Percentiles rank a stretch among this genome's conserved stretches.
Evolutionary conservation across 805 yeast genomes (phyloP).

Genomic region (Ogataea methylovora): DNA sequence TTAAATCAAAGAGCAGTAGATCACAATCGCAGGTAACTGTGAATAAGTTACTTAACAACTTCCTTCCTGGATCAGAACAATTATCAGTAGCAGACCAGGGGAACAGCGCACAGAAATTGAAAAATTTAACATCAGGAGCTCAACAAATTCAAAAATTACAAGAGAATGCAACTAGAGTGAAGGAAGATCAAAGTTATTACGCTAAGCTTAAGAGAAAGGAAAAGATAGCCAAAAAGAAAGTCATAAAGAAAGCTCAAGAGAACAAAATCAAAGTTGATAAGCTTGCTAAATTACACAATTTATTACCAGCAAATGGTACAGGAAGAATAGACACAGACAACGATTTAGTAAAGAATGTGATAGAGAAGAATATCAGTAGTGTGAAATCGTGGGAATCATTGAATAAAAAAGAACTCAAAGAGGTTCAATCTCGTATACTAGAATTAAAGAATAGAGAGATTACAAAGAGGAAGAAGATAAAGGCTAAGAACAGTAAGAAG

Average conservation of each 20-base stretch:
- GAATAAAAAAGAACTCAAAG: conserved; percentile 31
- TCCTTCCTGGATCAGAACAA: conserved; percentile 14
- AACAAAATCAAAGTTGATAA: conserved; percentile 12
- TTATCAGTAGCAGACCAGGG: conserved; percentile 2
- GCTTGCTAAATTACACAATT: conserved; percentile 12
- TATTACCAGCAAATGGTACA: conserved; percentile 7
- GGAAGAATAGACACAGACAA: conserved; percentile 27
- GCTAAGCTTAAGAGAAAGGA: conserved; percentile 13
- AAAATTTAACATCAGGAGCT: conserved; percentile 12
- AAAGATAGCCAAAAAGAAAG: conserved; percentile 9
- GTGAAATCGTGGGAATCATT: conserved; percentile 33
- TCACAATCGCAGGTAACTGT: conserved; percentile 14
- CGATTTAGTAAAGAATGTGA: conserved; percentile 29
- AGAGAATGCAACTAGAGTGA: conserved; percentile 9
- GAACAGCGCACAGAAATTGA: conserved; percentile 2
- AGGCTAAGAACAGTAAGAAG: conserved; percentile 22
- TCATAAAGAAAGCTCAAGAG: conserved; percentile 7
- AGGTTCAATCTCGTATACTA: conserved; percentile 35
- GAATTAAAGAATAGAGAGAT: conserved; percentile 36
- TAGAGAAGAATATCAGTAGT: conserved; percentile 28
- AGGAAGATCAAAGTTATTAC: conserved; percentile 7
- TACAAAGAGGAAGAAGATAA: conserved; percentile 26
- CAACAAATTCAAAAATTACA: conserved; percentile 17
- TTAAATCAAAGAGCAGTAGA: conserved; percentile 12
- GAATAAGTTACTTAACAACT: conserved; percentile 18